A percentile compares a stretch with the other conserved stretches of the same genome.
Conservation (phyloP, 2,329 filamentous ascomycete genomes). For the Byssochlamys sp. region DNA sequence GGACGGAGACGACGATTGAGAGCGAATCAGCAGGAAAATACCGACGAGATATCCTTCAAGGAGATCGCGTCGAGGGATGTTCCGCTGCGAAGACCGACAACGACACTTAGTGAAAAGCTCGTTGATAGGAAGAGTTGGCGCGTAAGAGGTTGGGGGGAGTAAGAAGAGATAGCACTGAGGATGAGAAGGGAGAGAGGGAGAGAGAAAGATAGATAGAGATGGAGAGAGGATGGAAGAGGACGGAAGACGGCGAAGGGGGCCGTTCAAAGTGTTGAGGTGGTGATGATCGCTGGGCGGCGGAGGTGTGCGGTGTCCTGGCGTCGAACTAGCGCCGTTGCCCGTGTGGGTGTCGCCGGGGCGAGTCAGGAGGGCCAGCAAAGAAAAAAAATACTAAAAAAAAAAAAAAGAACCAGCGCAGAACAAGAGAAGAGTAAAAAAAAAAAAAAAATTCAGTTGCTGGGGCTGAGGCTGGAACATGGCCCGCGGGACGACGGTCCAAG, state of each 20-base stretch:
- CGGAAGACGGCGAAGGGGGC: conserved; percentile 6
- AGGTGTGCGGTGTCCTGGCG: conserved; percentile 1
- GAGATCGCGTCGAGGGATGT: neutral
- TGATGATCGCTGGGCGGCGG: conserved; percentile 1
- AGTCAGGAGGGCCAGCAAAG: conserved; percentile 2
- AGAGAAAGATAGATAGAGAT: conserved; percentile 4
- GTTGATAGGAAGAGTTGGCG: conserved; percentile 19
- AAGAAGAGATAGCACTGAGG: conserved; percentile 9
- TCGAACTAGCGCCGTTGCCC: conserved; percentile 1
- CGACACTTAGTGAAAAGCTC: conserved; percentile 47
- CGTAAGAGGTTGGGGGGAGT: no score
- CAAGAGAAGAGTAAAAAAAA: conserved; percentile 4
- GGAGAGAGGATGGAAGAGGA: conserved; percentile 5
- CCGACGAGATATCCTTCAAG: neutral
- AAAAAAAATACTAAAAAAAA: conserved; percentile 11
- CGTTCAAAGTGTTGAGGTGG: conserved; percentile 3
- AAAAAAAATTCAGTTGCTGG: conserved; percentile 10
- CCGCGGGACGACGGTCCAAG: conserved; percentile 1
- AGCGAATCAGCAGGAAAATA: conserved; percentile 5
- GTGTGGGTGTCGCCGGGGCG: neutral
- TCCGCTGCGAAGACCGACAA: conserved; percentile 23
- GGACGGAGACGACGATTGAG: neutral
- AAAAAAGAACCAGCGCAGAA: conserved; percentile 1
- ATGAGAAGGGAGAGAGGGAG: conserved; percentile 8
- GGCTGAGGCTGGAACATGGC: conserved; percentile 3